Percentiles rank a stretch among this genome's conserved stretches.
phyloP scores from a whole-genome alignment of 1,139 yeast genomes.

The Pichia sp. region DNA sequence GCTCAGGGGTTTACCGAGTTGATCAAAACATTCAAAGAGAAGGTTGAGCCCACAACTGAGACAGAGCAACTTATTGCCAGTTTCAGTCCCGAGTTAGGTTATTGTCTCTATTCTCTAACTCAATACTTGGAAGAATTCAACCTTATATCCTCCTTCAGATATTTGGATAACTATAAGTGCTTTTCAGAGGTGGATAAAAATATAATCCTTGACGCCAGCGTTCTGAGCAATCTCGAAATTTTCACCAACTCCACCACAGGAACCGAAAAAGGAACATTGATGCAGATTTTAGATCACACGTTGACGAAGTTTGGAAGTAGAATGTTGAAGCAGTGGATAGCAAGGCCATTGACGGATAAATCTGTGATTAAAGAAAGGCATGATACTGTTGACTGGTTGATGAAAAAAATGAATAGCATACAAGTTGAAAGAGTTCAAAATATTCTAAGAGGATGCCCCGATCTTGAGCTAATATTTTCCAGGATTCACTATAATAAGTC shows the following conservation, averaged over 20 bases:
- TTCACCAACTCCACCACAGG: constrained; percentile 57
- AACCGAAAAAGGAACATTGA: constrained; percentile 56
- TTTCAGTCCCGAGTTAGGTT: constrained; percentile 10
- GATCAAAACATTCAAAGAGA: constrained; percentile 1
- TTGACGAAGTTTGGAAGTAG: constrained; percentile 71
- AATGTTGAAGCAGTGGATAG: constrained; percentile 62
- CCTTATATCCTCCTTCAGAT: constrained; percentile 49
- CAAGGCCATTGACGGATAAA: constrained; percentile 56
- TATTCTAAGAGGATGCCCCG: constrained; percentile 44
- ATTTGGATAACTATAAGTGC: constrained; percentile 41
- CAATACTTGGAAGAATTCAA: constrained; percentile 56
- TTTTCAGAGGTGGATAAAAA: constrained; percentile 42
- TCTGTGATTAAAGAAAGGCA: constrained; percentile 50
- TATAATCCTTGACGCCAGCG: constrained; percentile 65
- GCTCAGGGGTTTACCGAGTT: constrained; percentile 1
- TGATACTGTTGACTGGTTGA: constrained; percentile 57
- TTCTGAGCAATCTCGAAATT: constrained; percentile 66
- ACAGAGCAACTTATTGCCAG: constrained; percentile 13
- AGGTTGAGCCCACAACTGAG: constrained; percentile 5
- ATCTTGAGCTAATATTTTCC: constrained; percentile 60
- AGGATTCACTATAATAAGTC: constrained; percentile 63
- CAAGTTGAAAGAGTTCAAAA: constrained; percentile 46
- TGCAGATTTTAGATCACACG: constrained; percentile 78
- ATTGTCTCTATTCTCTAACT: constrained; percentile 42
- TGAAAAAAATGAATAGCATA: constrained; percentile 17